Evolutionary conservation across 495 filamentous ascomycete genomes (phyloP), one percentile per base, ranked within the genome.

Genomic region (Hypoxylon subgilvum): DNA sequence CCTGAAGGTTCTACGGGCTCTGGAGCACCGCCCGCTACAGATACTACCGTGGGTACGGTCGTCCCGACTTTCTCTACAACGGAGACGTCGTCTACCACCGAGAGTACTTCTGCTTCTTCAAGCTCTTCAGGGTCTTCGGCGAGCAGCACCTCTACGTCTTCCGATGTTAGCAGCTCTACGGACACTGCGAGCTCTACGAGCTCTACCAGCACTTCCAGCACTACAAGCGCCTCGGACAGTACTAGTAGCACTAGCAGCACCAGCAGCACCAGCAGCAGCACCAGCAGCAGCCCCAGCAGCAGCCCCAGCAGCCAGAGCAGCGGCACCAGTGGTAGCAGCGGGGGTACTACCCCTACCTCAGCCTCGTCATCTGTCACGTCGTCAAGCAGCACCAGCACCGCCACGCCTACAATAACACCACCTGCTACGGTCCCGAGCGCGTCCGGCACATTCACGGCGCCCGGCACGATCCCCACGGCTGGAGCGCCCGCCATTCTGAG

Each of bases 1-100:
- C 40, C 49, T 6, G 40, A 40, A 0, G 53, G 66, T 10, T 42
- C 54, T 35, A 70, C 65, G 4, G 58, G 23, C 17, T 10, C 57
- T 2, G 71, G 74, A 61, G 49, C 30, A 13, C 19, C 69, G 16
- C 28, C 67, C 9, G 67, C 58, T 41, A 71, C 52, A 41, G 13
- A 23, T 21, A 73, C 69, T 22, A 46, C 47, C 8, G 17, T 55
- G 2, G 32, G 54, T 16, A 40, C 50, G 19, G 43, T 59, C 10
- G 59, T 64, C 31, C 57, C 66, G n/a, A 56, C 41, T 4, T 34
- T 57, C 5, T 46, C 63, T 12, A 57, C 71, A 12, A 22, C 53
- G 2, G 43, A 38, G 22, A 38, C 46, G 7, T 62, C 52, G 16
- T 52, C 52, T 23, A 51, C 46, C 17, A 25, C 51, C 12, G 30